phyloP scores from a whole-genome alignment of 306 rosid genomes.

The Glycine tomentella region DNA sequence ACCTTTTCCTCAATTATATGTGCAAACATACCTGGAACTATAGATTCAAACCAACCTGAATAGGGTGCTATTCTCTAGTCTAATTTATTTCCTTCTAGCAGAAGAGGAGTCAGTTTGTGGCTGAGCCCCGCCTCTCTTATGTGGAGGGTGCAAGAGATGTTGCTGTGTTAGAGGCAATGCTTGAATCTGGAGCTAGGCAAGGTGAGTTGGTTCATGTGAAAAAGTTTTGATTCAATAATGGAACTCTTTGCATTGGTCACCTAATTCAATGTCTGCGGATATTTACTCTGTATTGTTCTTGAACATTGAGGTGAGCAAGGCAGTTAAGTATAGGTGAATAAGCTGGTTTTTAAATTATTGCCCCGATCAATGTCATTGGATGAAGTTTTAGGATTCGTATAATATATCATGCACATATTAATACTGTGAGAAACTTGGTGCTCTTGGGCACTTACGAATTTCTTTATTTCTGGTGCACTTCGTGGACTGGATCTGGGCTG shows the following conservation, averaged over 20 bases:
- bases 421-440: neutral
- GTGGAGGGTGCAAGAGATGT: conserved; percentile 95
- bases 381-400: conserved; percentile 35
- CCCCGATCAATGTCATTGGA: conserved; percentile 24
- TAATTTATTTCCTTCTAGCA: conserved; percentile 47
- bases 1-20: conserved; percentile 32
- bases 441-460: neutral
- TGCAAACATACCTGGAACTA: conserved; percentile 31
- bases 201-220: conserved; percentile 79
- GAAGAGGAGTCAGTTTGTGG: conserved; percentile 62
- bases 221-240: conserved; percentile 59
- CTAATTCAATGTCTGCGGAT: conserved; percentile 29
- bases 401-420: conserved; percentile 14
- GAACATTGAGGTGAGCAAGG: conserved; percentile 5
- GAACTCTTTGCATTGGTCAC: conserved; percentile 4
- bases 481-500: no score
- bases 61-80: conserved; percentile 8
- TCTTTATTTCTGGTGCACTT: no score
- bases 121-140: conserved; percentile 81
- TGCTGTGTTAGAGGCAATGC: conserved; percentile 92
- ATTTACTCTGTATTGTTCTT: conserved; percentile 10
- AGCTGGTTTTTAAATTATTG: conserved; percentile 5
- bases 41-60: conserved; percentile 11
- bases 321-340: conserved; percentile 31
- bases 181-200: conserved; percentile 81